Conservation (phyloP, 2,329 filamentous ascomycete species). For the Sclerotinia nivalis region DNA sequence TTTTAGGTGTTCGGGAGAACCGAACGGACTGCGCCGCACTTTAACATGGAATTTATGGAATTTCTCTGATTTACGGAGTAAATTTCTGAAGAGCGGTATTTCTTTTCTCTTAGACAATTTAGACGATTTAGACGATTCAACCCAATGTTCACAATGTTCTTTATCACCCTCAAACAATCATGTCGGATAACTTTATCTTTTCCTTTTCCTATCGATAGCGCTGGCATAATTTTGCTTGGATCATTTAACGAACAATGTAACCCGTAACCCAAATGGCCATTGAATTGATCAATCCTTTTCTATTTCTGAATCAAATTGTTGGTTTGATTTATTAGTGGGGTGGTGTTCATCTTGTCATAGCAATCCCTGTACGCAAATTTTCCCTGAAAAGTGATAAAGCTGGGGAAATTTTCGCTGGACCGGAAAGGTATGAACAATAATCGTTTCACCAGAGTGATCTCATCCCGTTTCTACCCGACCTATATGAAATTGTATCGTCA, state of each 20-base stretch:
- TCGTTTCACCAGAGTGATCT: conserved; percentile 2
- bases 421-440: not conserved
- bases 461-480: not conserved
- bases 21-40: not conserved
- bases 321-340: not conserved
- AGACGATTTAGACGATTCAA: not conserved
- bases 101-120: not conserved
- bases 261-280: not conserved
- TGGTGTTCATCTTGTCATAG: conserved; percentile 9
- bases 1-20: not conserved
- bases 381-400: conserved; percentile 4
- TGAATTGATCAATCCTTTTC: not conserved
- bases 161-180: not conserved
- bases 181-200: no score
- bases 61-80: not conserved
- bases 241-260: not conserved
- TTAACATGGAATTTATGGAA: not conserved
- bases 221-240: not conserved
- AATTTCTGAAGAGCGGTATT: not conserved
- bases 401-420: not conserved
- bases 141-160: not conserved
- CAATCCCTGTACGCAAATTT: conserved; percentile 2
- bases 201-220: not conserved
- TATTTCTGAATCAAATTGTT: not conserved
- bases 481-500: conserved; percentile 12